Evolutionary conservation across 805 yeast genomes (phyloP), one percentile per base, ranked within the genome.

Genomic region (Ogataea nakhonphanomensis): DNA sequence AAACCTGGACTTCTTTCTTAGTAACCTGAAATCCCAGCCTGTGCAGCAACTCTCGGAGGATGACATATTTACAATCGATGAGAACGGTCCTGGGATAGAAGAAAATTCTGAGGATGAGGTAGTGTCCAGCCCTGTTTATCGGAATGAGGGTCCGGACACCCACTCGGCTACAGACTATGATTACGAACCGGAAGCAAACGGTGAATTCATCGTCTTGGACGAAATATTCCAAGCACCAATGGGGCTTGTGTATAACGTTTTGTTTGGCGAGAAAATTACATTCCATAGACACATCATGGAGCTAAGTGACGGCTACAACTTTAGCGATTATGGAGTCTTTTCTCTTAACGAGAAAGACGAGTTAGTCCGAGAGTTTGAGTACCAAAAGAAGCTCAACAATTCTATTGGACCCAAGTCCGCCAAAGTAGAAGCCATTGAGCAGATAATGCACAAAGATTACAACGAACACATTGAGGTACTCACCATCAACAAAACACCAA

Each of bases 331-430:
- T 39, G 59, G 55, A 7, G 46, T 57, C 11, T 70, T 71, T 39
- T 51, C 15, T 30, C 67, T 64, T 21, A 67, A 65, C 25, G 48
- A 50, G 3, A 62, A 67, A 26, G 69, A 65, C 20, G 69, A 70
- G 8, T 73, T 69, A 4, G 59, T 65, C 33, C 63, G 95, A 39
- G 59, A 65, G 3, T 90, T 76, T 57, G 70, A 74, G 4, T 93
- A 90, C 61, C 73, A 75, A 35, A 86, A 86, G 61, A 87, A 83
- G 1, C 69, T 93, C 41, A 78, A 80, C 37, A 89, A 76, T 38
- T 76, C 96, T 1, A 79, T 93, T 26, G 99, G 99, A 0, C 99
- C 99, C 9, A 89, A 87, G 53, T 87, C 91, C 17, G 90, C 99
- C 2, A 78, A 73, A 41, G 78, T 76, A 11, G 77, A 79, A 24